Base-by-base conservation (phyloP, 257 asterid species). In the Scutellaria minor region DNA sequence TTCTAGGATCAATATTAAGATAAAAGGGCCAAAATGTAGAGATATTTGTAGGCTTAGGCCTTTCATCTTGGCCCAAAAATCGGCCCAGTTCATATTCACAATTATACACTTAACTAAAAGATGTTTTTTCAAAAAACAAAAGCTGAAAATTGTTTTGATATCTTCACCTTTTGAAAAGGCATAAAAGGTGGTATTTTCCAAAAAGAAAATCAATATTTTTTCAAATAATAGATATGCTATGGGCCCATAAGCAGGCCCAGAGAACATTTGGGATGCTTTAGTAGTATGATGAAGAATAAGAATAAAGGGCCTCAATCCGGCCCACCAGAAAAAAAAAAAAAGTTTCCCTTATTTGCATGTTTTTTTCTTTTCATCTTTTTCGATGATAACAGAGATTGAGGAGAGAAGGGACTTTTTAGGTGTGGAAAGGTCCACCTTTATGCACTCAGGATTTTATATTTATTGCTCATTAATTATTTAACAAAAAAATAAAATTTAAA, bases 221-320 rank as follows among this genome's bases (percentile, higher is more conserved):
- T 27, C 14, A 58, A 42, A 76, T 31, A 6, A 41, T n/a, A 60
- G 63, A 66, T 66, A 72, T 42, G 75, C 62, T 2, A 58, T 50
- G 62, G 71, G 70, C 73, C 70, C 74, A 64, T 61, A 51, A 12
- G 31, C 18, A 59, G 82, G 77, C 68, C 78, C 80, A 73, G 18
- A 65, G 71, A 64, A 82, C 73, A 65, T 22, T 56, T 35, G 11
- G 6, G 20, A 63, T 15, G 71, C 66, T 72, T 66, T 59, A 40
- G 52, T 37, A 70, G 60, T 35, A 24, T 70, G 55, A 24, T 70
- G 55, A 53, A 8, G 74, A 79, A 79, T n/a, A 79, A 78, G 70
- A 79, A 78, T 74, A 82, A 82, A 82, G 79, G 58, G 67, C 72
- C 27, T 44, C 7, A 15, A 14, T 65, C 18, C 58, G 72, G 76